Evolutionary conservation across 768 basidiomycete genomes (phyloP), one percentile per base, ranked within the genome.

Genomic region (Termitomyces sp.): DNA sequence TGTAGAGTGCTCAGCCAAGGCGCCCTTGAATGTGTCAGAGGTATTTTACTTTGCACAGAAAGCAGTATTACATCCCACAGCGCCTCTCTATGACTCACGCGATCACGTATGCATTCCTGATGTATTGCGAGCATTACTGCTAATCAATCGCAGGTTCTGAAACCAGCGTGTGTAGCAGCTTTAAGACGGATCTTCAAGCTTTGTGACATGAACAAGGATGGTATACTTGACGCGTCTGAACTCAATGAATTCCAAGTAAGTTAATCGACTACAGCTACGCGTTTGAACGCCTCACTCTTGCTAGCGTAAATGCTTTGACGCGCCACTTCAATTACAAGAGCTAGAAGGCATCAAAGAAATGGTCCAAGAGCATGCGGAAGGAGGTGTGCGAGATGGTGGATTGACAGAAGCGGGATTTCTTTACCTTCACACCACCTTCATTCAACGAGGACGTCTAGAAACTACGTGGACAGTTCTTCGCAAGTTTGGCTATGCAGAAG

Each of bases 1-100:
- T 66, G 91, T 98, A 31, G 96, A 98, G 74, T 93, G 92, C 67
- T 96, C 94, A n/a, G 94, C 94, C 4, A 88, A 90, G 69, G 74
- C 89, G 52, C 88, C 92, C 28, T 71, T 95, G 60, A 98, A 98
- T 70, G 88, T 98, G 57, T 95, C 94, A 16, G 95, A 96, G 72
- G 94, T 98, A 31, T 94, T 98, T 76, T 98, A 96, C 72, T 98
- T 98, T 71, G 96, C 96, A 1, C 95, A 97, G 72, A 98, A 97
- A 69, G 96, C 96, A 13, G 96, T 99, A 33, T 76, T 98, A 12
- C 94, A 99, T 68, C 96, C 96, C 2, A 96, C 94, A 1, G 96
- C 96, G 6, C 96, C 96, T 6, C 76, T 99, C 20, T 99, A 98
- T 69, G 96, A 99, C 70, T 96, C 94, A 1, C 77, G 94, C 68